Percentiles rank a stretch among this genome's conserved stretches.
Evolutionary conservation across 257 asterid species (phyloP).

Genomic region (Coffea canephora): DNA sequence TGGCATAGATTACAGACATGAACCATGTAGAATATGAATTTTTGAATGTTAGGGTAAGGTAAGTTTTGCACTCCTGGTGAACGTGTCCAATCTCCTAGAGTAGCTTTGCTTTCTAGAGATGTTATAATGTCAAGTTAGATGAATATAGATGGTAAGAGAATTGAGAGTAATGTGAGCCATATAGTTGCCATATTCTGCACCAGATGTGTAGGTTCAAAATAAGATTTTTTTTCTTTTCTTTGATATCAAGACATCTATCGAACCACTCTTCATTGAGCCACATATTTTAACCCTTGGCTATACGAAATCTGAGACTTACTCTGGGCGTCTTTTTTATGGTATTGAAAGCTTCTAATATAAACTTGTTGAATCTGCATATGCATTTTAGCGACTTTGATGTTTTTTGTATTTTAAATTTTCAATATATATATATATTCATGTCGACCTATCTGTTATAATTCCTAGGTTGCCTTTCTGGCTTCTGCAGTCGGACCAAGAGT

Average conservation of each 20-base stretch:
- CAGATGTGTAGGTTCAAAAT: background rate
- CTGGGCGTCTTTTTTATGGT: background rate
- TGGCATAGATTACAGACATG: background rate
- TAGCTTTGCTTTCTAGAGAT: background rate
- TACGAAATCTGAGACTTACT: too few species aligned
- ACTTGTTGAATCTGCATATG: background rate
- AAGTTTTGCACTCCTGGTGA: background rate
- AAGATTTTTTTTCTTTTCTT: background rate
- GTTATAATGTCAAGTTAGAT: background rate
- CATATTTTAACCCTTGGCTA: background rate
- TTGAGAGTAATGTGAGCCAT: background rate
- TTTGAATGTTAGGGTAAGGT: background rate
- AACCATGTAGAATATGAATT: background rate
- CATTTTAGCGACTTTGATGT: background rate
- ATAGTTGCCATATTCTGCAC: background rate
- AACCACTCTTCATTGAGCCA: background rate
- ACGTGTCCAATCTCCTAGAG: background rate
- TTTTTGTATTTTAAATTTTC: background rate
- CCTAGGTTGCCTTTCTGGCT: constrained; percentile 89
- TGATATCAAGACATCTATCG: background rate
- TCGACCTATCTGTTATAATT: constrained; percentile 25
- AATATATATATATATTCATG: constrained; percentile 1
- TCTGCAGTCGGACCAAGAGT: constrained; percentile 95
- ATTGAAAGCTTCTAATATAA: background rate
- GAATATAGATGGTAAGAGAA: background rate